Evolutionary conservation across 2,329 filamentous ascomycete genomes (phyloP).

Genomic region (Gyromitra esculenta): DNA sequence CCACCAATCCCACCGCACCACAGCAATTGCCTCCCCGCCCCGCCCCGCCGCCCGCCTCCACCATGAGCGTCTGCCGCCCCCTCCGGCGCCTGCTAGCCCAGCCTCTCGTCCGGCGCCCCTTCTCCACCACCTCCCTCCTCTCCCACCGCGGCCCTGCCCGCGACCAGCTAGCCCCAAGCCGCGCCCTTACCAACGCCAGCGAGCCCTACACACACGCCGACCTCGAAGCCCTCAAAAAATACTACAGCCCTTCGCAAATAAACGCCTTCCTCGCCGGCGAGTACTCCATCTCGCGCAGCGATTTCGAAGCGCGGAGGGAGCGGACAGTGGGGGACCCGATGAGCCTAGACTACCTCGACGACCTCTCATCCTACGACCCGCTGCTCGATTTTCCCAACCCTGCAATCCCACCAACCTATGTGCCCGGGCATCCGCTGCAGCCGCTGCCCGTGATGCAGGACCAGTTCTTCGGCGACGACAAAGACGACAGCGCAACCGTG

Average conservation of each 20-base stretch:
- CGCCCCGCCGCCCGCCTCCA: constrained; percentile 7
- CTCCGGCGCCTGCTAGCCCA: constrained; percentile 41
- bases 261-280: constrained; percentile 51
- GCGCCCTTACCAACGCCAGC: constrained; percentile 5
- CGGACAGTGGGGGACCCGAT: constrained; percentile 50
- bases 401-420: constrained; percentile 30
- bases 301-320: constrained; percentile 48
- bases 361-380: constrained; percentile 56
- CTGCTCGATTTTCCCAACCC: constrained; percentile 54
- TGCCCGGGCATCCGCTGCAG: constrained; percentile 54
- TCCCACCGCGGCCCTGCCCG: constrained; percentile 9
- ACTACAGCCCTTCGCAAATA: constrained; percentile 49
- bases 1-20: not conserved
- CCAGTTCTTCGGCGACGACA: constrained; percentile 50
- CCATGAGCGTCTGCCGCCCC: constrained; percentile 48
- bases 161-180: not conserved
- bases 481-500: not conserved
- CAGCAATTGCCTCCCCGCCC: constrained; percentile 12
- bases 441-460: constrained; percentile 55
- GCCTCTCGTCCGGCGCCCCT: constrained; percentile 21
- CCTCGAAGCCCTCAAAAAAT: constrained; percentile 32
- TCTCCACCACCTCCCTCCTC: constrained; percentile 37
- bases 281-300: constrained; percentile 39
- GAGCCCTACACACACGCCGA: constrained; percentile 45
- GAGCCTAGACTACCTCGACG: constrained; percentile 55